phyloP scores from a whole-genome alignment of 768 basidiomycete genomes.

The Galerina marginata region DNA sequence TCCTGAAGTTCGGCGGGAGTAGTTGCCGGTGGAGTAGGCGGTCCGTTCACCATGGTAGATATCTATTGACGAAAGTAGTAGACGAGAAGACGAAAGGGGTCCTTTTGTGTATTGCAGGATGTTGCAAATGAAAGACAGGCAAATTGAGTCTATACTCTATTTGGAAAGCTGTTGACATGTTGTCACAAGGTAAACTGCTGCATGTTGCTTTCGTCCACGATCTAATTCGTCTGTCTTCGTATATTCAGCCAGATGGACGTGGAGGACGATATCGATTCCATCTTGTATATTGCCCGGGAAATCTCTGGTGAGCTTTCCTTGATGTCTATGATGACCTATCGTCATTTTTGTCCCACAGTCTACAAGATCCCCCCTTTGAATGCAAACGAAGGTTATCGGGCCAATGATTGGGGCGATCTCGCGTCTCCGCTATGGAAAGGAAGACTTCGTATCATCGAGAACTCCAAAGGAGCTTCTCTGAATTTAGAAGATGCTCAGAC shows the following conservation, averaged over 20 bases:
- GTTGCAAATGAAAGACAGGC: no score
- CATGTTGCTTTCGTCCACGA: neutral
- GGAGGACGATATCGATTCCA: slow-evolving; percentile 88
- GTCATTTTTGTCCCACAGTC: slow-evolving; percentile 49
- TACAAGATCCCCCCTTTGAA: slow-evolving; percentile 91
- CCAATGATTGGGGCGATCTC: slow-evolving; percentile 92
- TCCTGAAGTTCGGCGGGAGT: slow-evolving; percentile 62
- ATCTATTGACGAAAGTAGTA: no score
- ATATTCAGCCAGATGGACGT: slow-evolving; percentile 36
- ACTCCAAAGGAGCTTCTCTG: slow-evolving; percentile 66
- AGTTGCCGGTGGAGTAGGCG: slow-evolving; percentile 67
- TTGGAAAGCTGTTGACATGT: neutral
- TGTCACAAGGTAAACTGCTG: neutral
- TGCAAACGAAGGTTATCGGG: slow-evolving; percentile 87
- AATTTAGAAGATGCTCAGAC: slow-evolving; percentile 82
- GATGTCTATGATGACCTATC: neutral
- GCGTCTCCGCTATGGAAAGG: slow-evolving; percentile 90
- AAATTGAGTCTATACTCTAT: neutral
- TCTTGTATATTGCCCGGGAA: slow-evolving; percentile 89
- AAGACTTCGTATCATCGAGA: slow-evolving; percentile 83
- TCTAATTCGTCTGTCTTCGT: neutral
- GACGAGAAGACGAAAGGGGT: no score
- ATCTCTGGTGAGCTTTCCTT: slow-evolving; percentile 68
- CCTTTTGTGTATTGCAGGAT: no score
- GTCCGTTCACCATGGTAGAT: slow-evolving; percentile 56